Conservation (phyloP, 2,329 filamentous ascomycete genomes). For the Proliferodiscus dingleyae region DNA sequence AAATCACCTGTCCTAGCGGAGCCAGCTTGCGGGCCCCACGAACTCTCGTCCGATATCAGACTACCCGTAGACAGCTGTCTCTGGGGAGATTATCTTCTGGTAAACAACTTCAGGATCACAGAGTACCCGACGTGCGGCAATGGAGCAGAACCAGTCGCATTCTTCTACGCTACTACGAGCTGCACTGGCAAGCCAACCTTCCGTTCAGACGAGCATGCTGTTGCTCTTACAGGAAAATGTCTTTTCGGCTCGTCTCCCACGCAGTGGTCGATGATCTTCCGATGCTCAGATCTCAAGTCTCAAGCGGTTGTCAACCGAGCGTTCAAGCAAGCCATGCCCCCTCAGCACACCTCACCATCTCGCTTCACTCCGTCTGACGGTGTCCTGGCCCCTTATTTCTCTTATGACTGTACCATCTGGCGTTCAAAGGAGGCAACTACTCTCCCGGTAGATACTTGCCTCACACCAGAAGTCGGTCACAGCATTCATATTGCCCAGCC, state of each 20-base stretch:
- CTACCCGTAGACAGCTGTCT: too few species aligned
- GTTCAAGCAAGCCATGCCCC: not conserved
- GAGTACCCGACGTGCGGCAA: too few species aligned
- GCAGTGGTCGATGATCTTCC: conserved; percentile 1
- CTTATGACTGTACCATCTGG: conserved; percentile 1
- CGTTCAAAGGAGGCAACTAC: not conserved
- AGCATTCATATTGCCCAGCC: not conserved
- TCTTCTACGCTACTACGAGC: too few species aligned
- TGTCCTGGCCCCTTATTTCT: not conserved
- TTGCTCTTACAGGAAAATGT: not conserved
- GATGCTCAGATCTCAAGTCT: conserved; percentile 1
- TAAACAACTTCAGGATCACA: too few species aligned
- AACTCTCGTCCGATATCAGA: too few species aligned
- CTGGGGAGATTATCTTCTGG: too few species aligned
- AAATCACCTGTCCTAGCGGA: too few species aligned
- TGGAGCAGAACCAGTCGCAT: too few species aligned
- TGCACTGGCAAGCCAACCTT: too few species aligned
- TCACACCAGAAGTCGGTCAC: not conserved
- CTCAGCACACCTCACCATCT: not conserved
- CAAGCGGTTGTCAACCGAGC: not conserved
- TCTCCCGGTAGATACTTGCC: not conserved
- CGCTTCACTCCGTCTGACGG: not conserved
- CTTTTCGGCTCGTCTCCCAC: conserved; percentile 1
- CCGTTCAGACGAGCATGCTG: too few species aligned
- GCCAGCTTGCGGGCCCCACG: too few species aligned